These are phyloP conservation scores for Sanchytrium tribonematis DNA, from an alignment of 371 early-diverging fungal genomes.

Conservation along the genomic window DNA sequence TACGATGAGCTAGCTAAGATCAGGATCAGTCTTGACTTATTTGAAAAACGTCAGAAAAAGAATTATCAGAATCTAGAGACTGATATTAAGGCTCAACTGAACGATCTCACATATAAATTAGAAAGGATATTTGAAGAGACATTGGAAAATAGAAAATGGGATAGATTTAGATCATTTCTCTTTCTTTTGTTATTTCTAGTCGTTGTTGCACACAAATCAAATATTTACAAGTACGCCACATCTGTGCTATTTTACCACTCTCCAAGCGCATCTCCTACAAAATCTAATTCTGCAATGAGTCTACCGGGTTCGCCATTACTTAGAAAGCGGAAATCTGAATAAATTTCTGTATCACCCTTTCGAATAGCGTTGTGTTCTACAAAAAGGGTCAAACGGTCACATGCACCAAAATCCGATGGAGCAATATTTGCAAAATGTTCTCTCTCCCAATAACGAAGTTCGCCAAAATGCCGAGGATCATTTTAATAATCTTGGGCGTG, in stretches of 20 bases:
- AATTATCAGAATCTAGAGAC: neutral
- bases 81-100: neutral
- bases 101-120: neutral
- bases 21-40: neutral
- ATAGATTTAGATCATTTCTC: neutral
- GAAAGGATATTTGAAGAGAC: neutral
- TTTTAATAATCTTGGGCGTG: neutral
- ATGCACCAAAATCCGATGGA: neutral
- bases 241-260: neutral
- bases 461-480: neutral
- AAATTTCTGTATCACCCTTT: neutral
- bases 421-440: neutral
- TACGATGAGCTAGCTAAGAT: neutral
- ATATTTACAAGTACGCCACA: neutral
- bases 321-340: neutral
- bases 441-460: neutral
- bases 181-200: neutral
- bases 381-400: neutral
- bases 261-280: neutral
- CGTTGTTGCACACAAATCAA: neutral
- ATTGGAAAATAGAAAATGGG: neutral
- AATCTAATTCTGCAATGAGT: neutral
- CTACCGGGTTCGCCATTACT: neutral
- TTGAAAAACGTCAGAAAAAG: neutral
- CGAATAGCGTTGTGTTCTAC: neutral